Base-by-base conservation (phyloP, 2,329 filamentous ascomycete genomes). In the Phialophora expanda region DNA sequence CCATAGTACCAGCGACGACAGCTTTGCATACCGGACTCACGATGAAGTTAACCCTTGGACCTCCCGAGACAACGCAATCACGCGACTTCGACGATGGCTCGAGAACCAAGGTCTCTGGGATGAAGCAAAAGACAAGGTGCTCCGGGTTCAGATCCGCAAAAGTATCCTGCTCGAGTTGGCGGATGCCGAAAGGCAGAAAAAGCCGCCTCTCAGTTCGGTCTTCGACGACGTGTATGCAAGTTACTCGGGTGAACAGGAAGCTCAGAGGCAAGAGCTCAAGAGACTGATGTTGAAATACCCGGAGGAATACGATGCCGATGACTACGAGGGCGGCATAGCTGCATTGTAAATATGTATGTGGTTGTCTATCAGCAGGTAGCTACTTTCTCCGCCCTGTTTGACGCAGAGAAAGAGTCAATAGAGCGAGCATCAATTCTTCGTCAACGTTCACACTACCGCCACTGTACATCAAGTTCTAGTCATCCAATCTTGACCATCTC, bases 21-120 rank as follows among this genome's bases (percentile, higher is more conserved):
- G 91, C 28, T 98, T 97, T 74, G 94, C 95, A 0, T 99, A 99
- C 80, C 90, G 95, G 4, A 93, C 93, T 0, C 87, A 90, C 24
- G 89, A 97, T 0, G 95, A 99, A 75, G 95, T 98, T 5, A 90
- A 97, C 75, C 92, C 96, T 76, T 97, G 93, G 93, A 96, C 96
- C 78, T 77, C 92, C 0, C 84, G 93, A 8, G 93, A 97, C 75
- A 96, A 96, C 74, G 93, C 93, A 1, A 90, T 97, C 56, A 91
- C 90, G 2, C 85, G 93, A 12, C 76, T 96, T 63, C 85, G 93
- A 28, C 96, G 96, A 81, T 98, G 92, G 86, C 87, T 99, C 80
- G 94, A 99, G 79, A 84, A 86, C 7, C 87, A 88, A 71, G 87
- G 87, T 0, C 82, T 93, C 38, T 99, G 95, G 95, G 87, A 93